These are phyloP conservation scores for Wolfiporia cocos DNA, from an alignment of 1,284 basidiomycete species.

Conservation along the genomic window DNA sequence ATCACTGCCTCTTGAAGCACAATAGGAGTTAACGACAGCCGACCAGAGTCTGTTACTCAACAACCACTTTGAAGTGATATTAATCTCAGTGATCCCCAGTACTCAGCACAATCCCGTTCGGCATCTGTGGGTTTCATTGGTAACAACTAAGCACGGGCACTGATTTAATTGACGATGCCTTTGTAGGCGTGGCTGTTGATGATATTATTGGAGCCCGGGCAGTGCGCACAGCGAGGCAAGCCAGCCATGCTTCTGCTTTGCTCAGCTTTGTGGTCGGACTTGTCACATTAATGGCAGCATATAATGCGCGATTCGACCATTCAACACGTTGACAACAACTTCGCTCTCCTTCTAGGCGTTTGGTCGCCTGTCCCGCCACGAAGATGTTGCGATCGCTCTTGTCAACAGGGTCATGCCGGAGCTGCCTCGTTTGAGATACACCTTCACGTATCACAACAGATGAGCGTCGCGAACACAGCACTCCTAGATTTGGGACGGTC, in stretches of 20 bases:
- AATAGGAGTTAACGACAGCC: conserved; percentile 76
- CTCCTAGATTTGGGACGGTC: conserved; percentile 56
- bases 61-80: conserved; percentile 8
- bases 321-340: neutral
- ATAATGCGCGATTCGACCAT: conserved; percentile 45
- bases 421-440: conserved; percentile 74
- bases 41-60: conserved; percentile 47
- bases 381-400: conserved; percentile 49
- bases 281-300: conserved; percentile 46
- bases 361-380: conserved; percentile 67
- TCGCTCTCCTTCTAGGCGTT: conserved; percentile 36
- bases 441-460: no score
- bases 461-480: no score
- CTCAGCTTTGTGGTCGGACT: conserved; percentile 63
- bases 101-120: conserved; percentile 62
- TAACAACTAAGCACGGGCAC: neutral
- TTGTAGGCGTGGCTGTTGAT: conserved; percentile 65
- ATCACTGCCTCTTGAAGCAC: conserved; percentile 58
- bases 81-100: conserved; percentile 33
- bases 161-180: no score
- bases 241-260: conserved; percentile 58
- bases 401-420: conserved; percentile 73
- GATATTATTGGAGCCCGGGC: conserved; percentile 63
- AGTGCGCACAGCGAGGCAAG: conserved; percentile 46
- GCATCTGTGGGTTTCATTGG: conserved; percentile 38